A percentile compares a stretch with the other conserved stretches of the same genome.
These are phyloP conservation scores for Ogataea pilisensis DNA, from an alignment of 805 yeast species.

Conservation along the genomic window DNA sequence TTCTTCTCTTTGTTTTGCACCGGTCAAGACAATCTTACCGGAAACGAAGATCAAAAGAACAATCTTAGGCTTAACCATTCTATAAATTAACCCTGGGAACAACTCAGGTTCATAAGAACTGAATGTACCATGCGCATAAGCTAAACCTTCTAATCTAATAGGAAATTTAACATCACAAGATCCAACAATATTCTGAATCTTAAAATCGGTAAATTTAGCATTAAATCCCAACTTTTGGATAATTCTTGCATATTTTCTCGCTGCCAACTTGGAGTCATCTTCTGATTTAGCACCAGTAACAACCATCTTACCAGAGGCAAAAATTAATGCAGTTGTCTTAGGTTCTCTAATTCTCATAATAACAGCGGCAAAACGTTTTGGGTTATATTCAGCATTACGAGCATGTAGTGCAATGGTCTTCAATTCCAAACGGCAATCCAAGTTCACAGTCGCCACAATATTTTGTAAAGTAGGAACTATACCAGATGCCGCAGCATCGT, in stretches of 20 bases:
- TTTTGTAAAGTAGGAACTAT: conserved; percentile 94
- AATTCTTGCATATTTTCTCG: conserved; percentile 96
- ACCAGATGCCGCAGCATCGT: conserved; percentile 82
- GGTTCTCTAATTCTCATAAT: conserved; percentile 99
- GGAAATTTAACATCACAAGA: conserved; percentile 99
- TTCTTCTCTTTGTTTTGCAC: conserved; percentile 98
- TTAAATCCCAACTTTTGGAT: conserved; percentile 97
- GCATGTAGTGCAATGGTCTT: conserved; percentile 98
- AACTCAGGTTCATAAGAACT: conserved; percentile 97
- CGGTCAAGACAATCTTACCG: conserved; percentile 95
- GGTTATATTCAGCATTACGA: conserved; percentile 98
- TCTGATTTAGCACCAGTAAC: conserved; percentile 99
- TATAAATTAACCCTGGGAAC: conserved; percentile 96
- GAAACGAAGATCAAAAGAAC: conserved; percentile 93
- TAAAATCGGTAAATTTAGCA: conserved; percentile 96
- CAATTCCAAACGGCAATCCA: conserved; percentile 92
- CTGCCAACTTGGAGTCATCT: conserved; percentile 96
- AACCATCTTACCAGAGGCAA: conserved; percentile 99
- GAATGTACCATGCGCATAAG: conserved; percentile 98
- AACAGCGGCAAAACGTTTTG: conserved; percentile 98
- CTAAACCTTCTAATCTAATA: conserved; percentile 93
- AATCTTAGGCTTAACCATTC: conserved; percentile 99
- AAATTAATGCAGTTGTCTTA: conserved; percentile 94
- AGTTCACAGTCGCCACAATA: conserved; percentile 95
- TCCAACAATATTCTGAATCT: conserved; percentile 97